A percentile compares a stretch with the other conserved stretches of the same genome.
phyloP scores from a whole-genome alignment of 176 grass and related monocot genomes.

The Ananas comosus region DNA sequence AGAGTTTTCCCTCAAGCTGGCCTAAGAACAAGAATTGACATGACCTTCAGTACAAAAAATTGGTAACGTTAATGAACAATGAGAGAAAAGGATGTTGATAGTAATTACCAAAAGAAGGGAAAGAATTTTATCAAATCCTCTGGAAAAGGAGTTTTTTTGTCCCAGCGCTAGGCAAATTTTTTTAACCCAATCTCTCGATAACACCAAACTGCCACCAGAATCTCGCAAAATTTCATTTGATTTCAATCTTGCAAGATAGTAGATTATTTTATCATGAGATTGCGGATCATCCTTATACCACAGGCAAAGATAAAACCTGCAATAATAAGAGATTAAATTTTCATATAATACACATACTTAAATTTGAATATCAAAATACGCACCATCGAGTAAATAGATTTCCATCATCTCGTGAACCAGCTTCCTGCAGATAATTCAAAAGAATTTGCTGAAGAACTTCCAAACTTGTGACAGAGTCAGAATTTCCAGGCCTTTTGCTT shows the following conservation, averaged over 20 bases:
- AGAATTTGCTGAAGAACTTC: slow-evolving; percentile 85
- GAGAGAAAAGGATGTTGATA: slow-evolving; percentile 10
- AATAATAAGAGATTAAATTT: slow-evolving; percentile 19
- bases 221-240: slow-evolving; percentile 87
- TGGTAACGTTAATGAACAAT: background rate
- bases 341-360: slow-evolving; percentile 10
- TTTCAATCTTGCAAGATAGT: slow-evolving; percentile 91
- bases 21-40: slow-evolving; percentile 52
- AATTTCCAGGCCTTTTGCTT: slow-evolving; percentile 40
- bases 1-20: slow-evolving; percentile 98
- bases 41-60: slow-evolving; percentile 7
- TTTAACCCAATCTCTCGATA: slow-evolving; percentile 86
- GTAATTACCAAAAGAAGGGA: slow-evolving; percentile 79
- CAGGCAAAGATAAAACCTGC: slow-evolving; percentile 93
- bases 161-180: slow-evolving; percentile 88
- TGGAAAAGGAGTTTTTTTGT: slow-evolving; percentile 84
- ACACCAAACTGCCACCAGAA: slow-evolving; percentile 45
- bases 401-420: slow-evolving; percentile 66
- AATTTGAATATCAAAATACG: slow-evolving; percentile 24
- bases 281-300: slow-evolving; percentile 91
- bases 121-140: slow-evolving; percentile 98
- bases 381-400: slow-evolving; percentile 93
- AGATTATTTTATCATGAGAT: slow-evolving; percentile 72
- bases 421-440: slow-evolving; percentile 84
- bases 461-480: slow-evolving; percentile 32